Conservation (phyloP, 208 protist genomes). For the Kentomonas sorsogonicus region DNA sequence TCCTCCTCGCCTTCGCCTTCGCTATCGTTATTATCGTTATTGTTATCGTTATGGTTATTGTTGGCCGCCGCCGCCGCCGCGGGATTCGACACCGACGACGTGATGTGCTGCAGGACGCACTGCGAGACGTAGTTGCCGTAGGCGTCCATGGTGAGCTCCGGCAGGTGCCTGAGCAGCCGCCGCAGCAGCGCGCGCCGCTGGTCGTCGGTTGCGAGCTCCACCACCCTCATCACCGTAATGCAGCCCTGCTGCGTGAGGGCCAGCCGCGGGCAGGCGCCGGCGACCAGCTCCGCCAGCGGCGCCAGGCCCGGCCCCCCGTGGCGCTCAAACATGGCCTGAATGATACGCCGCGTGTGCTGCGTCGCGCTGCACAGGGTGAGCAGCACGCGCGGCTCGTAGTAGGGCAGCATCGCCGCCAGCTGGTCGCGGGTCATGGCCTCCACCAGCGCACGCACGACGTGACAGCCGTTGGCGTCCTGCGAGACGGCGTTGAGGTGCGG, state of each 20-base stretch:
- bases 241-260: slow-evolving; percentile 76
- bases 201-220: slow-evolving; percentile 48
- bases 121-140: slow-evolving; percentile 91
- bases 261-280: slow-evolving; percentile 30
- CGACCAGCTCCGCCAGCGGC: slow-evolving; percentile 54
- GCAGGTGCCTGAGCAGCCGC: slow-evolving; percentile 48
- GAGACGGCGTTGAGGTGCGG: slow-evolving; percentile 51
- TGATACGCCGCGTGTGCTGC: slow-evolving; percentile 66
- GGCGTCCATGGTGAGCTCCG: slow-evolving; percentile 55
- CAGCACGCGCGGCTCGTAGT: slow-evolving; percentile 32
- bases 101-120: slow-evolving; percentile 72
- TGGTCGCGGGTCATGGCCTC: slow-evolving; percentile 44
- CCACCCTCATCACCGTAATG: slow-evolving; percentile 68
- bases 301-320: slow-evolving; percentile 40
- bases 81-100: too few relatives aligned
- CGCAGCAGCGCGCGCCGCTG: slow-evolving; percentile 52
- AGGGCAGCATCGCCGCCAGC: slow-evolving; percentile 40
- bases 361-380: slow-evolving; percentile 36
- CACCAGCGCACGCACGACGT: slow-evolving; percentile 67
- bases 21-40: slow-evolving; percentile 54
- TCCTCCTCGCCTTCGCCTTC: too few relatives aligned
- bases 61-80: too few relatives aligned
- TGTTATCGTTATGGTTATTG: too few relatives aligned
- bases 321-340: slow-evolving; percentile 73
- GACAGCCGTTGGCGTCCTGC: slow-evolving; percentile 62